A percentile compares a stretch with the other conserved stretches of the same genome.
These are phyloP conservation scores for Epichloe festucae DNA, from an alignment of 2,329 filamentous ascomycete species.

Conservation along the genomic window DNA sequence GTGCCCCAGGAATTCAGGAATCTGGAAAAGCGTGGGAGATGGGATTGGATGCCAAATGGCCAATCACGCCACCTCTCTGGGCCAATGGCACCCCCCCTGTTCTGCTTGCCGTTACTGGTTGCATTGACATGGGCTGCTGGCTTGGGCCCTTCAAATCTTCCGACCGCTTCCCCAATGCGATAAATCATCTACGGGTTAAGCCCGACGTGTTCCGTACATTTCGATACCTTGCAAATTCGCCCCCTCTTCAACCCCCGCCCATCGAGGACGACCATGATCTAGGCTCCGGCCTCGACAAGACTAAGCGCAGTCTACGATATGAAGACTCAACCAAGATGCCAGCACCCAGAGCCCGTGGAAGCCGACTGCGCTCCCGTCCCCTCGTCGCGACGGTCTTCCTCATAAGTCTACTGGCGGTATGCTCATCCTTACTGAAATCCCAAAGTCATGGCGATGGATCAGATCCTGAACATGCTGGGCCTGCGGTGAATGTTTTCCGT, in stretches of 20 bases:
- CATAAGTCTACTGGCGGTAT: conserved; percentile 32
- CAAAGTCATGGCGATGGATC: conserved; percentile 4
- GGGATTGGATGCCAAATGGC: neutral
- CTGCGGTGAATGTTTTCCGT: conserved; percentile 10
- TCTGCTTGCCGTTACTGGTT: too few relatives aligned
- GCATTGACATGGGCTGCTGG: neutral
- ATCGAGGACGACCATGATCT: neutral
- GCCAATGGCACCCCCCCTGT: neutral
- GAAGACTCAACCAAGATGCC: conserved; percentile 9
- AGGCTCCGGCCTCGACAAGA: neutral
- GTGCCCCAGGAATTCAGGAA: neutral
- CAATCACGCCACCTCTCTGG: neutral
- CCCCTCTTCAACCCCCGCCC: neutral
- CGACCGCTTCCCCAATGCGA: neutral
- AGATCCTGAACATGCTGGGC: neutral
- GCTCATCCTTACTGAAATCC: conserved; percentile 24
- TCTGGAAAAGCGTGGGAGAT: neutral
- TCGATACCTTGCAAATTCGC: neutral
- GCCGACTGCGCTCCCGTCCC: conserved; percentile 31
- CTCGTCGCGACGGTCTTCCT: conserved; percentile 35
- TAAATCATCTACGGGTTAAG: neutral
- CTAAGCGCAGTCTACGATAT: conserved; percentile 4
- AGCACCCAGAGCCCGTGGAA: conserved; percentile 15
- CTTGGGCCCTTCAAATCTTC: neutral
- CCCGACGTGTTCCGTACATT: neutral